Evolutionary conservation across 2,329 filamentous ascomycete species (phyloP), one percentile per base, ranked within the genome.

Genomic region (Sarocladium brachiariae): DNA sequence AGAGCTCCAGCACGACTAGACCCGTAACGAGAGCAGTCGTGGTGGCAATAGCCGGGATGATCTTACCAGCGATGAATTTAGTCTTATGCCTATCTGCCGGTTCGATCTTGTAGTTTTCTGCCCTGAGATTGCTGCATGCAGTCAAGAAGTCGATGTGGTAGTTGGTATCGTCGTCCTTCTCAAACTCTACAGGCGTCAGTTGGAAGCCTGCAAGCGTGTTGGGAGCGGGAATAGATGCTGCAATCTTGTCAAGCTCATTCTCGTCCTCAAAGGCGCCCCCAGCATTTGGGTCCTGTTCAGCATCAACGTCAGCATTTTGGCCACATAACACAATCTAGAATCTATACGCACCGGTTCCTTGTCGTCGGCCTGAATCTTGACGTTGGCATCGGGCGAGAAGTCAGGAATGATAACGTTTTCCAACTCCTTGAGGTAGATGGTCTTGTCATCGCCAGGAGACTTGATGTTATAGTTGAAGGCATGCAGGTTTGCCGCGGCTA

Each of bases 111-210:
- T 99, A 99, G 74, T 99, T 99, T 69, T 95, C 87, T 1, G 93
- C 93, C 53, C 95, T 88, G 53, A 99, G 76, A 67, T 99, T 99
- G 74, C 91, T 96, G 57, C 91, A 91, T 1, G 91, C 90, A 7
- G 93, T 95, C 70, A 99, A 97, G 74, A 99, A 99, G 70, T 97
- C 93, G 61, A 99, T 99, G 74, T 99, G 93, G 69, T 93, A 83
- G 69, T 99, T 99, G 48, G 86, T 89, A 68, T 99, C 95, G 61
- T 99, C 93, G 57, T 99, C 93, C 77, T 99, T 99, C 71, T 99
- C 90, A 61, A 99, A 99, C 61, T 97, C 93, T 5, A 97, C 93
- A 2, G 92, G 88, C 51, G 84, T 82, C 49, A 99, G 74, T 70
- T 91, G 91, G 78, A 95, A 95, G 30, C 89, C 90, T 23, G 88